Percentiles rank a stretch among this genome's conserved stretches.
These are phyloP conservation scores for Saccharum officinarum DNA, from an alignment of 176 grass and related monocot genomes.

Conservation along the genomic window DNA sequence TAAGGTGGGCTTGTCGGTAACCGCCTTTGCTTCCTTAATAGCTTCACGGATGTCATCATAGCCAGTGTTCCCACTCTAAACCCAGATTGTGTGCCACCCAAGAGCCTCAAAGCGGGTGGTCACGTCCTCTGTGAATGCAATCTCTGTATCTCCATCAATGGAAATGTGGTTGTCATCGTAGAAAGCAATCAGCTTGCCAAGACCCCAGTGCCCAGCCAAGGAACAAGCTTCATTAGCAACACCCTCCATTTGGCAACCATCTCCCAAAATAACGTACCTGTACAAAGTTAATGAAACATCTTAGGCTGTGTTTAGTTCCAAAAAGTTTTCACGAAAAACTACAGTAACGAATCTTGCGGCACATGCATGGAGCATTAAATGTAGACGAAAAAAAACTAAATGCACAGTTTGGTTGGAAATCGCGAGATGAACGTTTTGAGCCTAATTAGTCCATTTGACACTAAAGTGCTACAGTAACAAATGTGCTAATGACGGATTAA, in stretches of 20 bases:
- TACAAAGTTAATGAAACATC: constrained; percentile 12
- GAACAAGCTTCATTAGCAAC: constrained; percentile 84
- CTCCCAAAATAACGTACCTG: constrained; percentile 82
- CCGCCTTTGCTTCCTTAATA: constrained; percentile 88
- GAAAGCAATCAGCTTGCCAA: constrained; percentile 94
- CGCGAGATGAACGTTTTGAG: no score
- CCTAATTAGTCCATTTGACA: no score
- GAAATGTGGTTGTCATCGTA: constrained; percentile 99
- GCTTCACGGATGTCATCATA: constrained; percentile 94
- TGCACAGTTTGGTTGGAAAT: no score
- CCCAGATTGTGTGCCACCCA: constrained; percentile 99
- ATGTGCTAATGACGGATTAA: no score
- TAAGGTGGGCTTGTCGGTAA: constrained; percentile 87
- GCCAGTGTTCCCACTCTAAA: constrained; percentile 88
- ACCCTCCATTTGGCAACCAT: constrained; percentile 98
- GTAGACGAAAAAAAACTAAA: no score
- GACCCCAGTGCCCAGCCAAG: constrained; percentile 91
- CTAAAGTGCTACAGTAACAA: no score
- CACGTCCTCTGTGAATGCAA: constrained; percentile 94
- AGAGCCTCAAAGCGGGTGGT: constrained; percentile 78
- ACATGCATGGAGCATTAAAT: no score
- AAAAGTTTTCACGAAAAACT: no score
- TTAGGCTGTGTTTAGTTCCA: no score
- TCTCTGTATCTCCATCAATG: constrained; percentile 93
- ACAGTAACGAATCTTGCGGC: no score